Evolutionary conservation across 1,284 basidiomycete species (phyloP).

Genomic region (Gymnopus androsaceus): DNA sequence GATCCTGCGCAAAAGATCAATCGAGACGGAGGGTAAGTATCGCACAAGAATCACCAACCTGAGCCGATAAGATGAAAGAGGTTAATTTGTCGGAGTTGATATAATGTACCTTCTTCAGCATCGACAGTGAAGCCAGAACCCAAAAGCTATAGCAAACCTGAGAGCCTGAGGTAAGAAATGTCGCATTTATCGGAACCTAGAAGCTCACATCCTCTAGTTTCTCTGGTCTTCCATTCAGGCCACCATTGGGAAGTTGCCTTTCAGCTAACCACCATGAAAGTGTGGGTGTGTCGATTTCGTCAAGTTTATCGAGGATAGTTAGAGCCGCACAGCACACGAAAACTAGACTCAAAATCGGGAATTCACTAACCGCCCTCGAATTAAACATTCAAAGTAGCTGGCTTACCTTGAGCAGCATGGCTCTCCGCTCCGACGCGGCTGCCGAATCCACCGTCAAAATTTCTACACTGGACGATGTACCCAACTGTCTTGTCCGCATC

Average conservation of each 20-base stretch:
- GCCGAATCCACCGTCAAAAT: constrained; percentile 97
- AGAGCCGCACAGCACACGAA: constrained; percentile 89
- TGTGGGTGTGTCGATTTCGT: constrained; percentile 74
- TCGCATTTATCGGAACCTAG: background rate
- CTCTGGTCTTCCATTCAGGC: constrained; percentile 93
- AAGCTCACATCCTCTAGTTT: constrained; percentile 91
- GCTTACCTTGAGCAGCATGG: constrained; percentile 86
- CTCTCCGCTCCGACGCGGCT: constrained; percentile 84
- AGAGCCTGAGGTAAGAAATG: constrained; percentile 6
- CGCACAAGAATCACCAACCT: constrained; percentile 49
- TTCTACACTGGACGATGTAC: constrained; percentile 80
- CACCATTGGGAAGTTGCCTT: constrained; percentile 90
- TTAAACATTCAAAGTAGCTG: background rate
- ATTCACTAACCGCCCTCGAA: constrained; percentile 5
- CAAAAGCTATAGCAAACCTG: constrained; percentile 98
- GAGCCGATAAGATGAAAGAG: constrained; percentile 85
- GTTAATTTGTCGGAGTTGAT: constrained; percentile 85
- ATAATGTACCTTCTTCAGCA: constrained; percentile 85
- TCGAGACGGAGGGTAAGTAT: background rate
- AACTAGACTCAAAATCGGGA: constrained; percentile 48
- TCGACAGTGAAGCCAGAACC: constrained; percentile 89
- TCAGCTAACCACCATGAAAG: constrained; percentile 93
- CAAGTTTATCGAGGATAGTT: constrained; percentile 82
- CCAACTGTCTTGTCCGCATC: constrained; percentile 67
- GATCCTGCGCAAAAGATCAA: constrained; percentile 57